Evolutionary conservation across 1,284 basidiomycete species (phyloP), one percentile per base, ranked within the genome.

Genomic region (Cryptococcus sp.): DNA sequence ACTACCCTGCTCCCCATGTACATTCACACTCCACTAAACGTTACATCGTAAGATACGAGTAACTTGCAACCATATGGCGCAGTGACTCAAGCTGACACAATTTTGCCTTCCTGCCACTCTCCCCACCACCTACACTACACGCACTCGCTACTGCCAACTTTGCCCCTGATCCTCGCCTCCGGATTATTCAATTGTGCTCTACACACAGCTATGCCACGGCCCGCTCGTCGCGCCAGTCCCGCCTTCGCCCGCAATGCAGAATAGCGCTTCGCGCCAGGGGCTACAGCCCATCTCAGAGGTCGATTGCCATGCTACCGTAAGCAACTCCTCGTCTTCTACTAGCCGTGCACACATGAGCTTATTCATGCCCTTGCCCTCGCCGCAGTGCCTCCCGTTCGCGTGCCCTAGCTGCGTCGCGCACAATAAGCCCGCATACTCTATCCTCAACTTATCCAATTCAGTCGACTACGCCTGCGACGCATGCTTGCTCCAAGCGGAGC

Each of bases 341-440:
- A n/a, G n/a, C 8, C 11, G n/a, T 44, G 41, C 8, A n/a, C 41
- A 44, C 13, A 44, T 17, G 43, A 52, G 23, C 37, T 50, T 23
- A 41, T 26, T 23, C 46, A 23, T 39, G 19, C 51, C 8, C 3
- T 10, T 19, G 20, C 34, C 43, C 46, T 11, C n/a, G 7, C 29
- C 23, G n/a, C 29, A 65, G 61, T 65, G 64, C 54, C 51, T 65
- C 43, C 57, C 57, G n/a, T 65, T 65, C 54, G 58, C 64, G 40
- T 65, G 64, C 46, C 61, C 64, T 11, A 53, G 52, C 26, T 65
- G 64, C 38, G 56, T 65, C 39, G 49, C 48, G 29, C 46, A 58
- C 22, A 55, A 58, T 45, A 65, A 57, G 43, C 29, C 57, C 3
- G 53, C 61, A 11, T 65, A 49, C 34, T 52, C 55, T 3, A 63